A percentile compares a stretch with the other conserved stretches of the same genome.
phyloP scores from a whole-genome alignment of 441 rosid species.

The Gossypium aridum region DNA sequence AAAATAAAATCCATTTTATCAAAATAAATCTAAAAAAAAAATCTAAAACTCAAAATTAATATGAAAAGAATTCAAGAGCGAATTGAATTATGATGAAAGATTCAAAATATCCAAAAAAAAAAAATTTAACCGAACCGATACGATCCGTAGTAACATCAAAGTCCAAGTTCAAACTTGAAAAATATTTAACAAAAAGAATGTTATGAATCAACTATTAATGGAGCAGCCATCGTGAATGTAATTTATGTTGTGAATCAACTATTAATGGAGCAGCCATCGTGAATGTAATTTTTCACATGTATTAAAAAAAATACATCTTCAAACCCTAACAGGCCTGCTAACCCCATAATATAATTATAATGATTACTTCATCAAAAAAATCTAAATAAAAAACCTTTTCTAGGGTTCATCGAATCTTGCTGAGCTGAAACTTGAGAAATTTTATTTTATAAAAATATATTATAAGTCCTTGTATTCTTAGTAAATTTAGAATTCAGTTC shows the following conservation, averaged over 20 bases:
- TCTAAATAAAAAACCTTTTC: too few relatives aligned
- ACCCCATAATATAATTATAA: not conserved
- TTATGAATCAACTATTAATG: not conserved
- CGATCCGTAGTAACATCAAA: too few relatives aligned
- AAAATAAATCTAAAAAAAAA: too few relatives aligned
- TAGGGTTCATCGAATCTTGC: not conserved
- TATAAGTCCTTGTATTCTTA: too few relatives aligned
- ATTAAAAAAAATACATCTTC: not conserved
- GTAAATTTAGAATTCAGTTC: too few relatives aligned
- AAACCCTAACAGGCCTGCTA: not conserved
- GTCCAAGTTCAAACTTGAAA: too few relatives aligned
- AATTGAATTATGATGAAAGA: too few relatives aligned
- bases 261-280: slow-evolving; percentile 6
- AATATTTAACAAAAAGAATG: not conserved
- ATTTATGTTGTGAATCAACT: not conserved
- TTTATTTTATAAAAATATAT: not conserved
- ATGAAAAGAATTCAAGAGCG: too few relatives aligned
- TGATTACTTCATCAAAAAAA: not conserved
- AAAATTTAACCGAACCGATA: too few relatives aligned
- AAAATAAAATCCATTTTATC: too few relatives aligned
- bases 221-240: slow-evolving; percentile 12
- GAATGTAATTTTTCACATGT: slow-evolving; percentile 9
- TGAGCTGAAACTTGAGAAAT: not conserved
- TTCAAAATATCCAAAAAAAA: too few relatives aligned
- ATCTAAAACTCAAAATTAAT: too few relatives aligned